Conservation (phyloP, 129 eudicot species). For the Artemisia annua region DNA sequence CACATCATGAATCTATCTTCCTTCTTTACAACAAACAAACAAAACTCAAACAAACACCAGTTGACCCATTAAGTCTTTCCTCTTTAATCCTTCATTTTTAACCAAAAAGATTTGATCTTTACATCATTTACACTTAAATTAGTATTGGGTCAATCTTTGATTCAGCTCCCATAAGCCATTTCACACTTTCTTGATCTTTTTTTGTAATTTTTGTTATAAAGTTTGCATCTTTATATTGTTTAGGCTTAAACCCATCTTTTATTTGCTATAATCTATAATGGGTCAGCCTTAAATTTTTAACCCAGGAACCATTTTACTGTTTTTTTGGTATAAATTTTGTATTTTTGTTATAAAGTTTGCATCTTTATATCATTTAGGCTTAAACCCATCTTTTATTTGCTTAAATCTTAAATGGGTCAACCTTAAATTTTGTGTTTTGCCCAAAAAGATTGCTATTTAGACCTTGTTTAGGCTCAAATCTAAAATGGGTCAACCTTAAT, state of each 20-base stretch:
- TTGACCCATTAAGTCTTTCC: constrained; percentile 23
- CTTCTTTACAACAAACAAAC: not conserved
- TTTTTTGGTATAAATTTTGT: constrained; percentile 7
- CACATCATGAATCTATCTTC: constrained; percentile 5
- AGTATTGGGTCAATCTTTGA: constrained; percentile 9
- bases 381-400: too few species aligned
- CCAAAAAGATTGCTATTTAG: too few species aligned
- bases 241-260: too few species aligned
- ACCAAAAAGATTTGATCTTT: not conserved
- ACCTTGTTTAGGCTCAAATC: not conserved
- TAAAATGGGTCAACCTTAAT: not conserved
- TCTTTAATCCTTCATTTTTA: constrained; percentile 1
- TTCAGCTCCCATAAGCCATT: constrained; percentile 6
- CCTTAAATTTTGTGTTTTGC: not conserved
- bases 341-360: not conserved
- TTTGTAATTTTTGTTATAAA: constrained; percentile 1
- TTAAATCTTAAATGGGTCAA: not conserved
- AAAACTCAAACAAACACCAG: constrained; percentile 24
- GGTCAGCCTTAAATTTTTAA: constrained; percentile 18
- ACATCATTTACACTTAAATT: not conserved
- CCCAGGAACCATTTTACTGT: constrained; percentile 1
- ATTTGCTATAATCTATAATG: not conserved
- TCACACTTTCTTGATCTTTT: not conserved
- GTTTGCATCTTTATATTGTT: not conserved
- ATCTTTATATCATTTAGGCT: not conserved